These are phyloP conservation scores for Nigrospora sphaerica DNA, from an alignment of 2,329 filamentous ascomycete species.

Conservation along the genomic window DNA sequence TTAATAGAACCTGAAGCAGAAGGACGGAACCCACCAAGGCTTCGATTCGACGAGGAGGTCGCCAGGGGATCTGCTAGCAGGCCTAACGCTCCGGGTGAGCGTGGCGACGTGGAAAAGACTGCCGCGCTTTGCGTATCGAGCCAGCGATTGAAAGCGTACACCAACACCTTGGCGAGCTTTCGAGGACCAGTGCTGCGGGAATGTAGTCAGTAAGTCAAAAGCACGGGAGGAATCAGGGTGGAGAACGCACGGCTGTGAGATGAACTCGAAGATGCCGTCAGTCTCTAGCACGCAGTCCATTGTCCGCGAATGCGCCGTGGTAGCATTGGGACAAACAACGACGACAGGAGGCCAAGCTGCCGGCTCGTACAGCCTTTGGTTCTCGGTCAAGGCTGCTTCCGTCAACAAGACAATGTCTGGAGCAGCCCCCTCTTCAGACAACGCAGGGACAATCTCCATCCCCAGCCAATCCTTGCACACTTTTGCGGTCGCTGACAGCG, in stretches of 20 bases:
- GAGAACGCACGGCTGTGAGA: neutral
- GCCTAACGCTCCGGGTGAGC: too few species aligned
- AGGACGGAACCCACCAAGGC: neutral
- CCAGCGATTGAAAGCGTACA: neutral
- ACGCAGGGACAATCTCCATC: neutral
- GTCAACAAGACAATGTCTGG: neutral
- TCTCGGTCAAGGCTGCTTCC: neutral
- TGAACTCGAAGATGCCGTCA: neutral
- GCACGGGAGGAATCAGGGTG: neutral
- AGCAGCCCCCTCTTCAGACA: neutral
- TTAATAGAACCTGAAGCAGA: neutral
- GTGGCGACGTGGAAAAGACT: neutral
- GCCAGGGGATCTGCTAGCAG: too few species aligned
- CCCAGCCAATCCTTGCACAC: too few species aligned
- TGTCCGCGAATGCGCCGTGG: neutral
- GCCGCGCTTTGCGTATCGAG: neutral
- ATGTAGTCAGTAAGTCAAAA: neutral
- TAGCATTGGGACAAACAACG: neutral
- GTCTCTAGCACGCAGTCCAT: neutral
- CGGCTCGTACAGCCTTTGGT: slow-evolving; percentile 2
- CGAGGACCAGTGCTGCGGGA: neutral
- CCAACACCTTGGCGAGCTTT: neutral
- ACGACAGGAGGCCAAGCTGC: neutral
- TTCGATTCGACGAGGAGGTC: too few species aligned
- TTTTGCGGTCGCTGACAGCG: neutral